Evolutionary conservation across 108 stramenopile genomes (phyloP).

Genomic region (Skeletonema menzelii): DNA sequence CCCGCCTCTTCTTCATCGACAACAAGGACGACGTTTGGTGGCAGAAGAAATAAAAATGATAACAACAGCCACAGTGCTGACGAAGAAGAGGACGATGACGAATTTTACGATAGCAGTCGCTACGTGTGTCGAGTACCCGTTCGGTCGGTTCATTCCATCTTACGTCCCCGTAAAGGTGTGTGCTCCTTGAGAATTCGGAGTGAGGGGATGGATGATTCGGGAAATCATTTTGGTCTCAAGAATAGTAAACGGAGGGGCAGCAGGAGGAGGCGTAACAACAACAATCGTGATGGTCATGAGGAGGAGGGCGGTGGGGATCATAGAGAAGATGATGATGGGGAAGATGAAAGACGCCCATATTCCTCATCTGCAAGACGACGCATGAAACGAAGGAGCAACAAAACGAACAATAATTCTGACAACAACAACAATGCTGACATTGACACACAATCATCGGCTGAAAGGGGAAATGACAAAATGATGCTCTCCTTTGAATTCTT

Average conservation of each 20-base stretch:
- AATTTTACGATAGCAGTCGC: conserved; percentile 12
- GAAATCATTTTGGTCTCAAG: conserved; percentile 19
- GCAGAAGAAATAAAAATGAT: neutral
- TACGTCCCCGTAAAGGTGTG: conserved; percentile 75
- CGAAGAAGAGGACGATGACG: conserved; percentile 10
- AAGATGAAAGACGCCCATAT: neutral
- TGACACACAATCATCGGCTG: neutral
- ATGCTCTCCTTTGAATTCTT: conserved; percentile 74
- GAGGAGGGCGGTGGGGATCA: conserved; percentile 5
- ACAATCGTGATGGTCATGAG: neutral
- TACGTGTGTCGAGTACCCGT: conserved; percentile 75
- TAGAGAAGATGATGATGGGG: conserved; percentile 10
- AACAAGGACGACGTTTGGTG: neutral
- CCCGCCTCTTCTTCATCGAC: neutral
- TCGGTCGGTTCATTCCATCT: conserved; percentile 59
- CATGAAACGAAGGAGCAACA: neutral
- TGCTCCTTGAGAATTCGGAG: conserved; percentile 54
- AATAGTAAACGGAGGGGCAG: neutral
- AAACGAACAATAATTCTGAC: neutral
- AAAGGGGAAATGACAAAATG: conserved; percentile 28
- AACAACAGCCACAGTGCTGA: conserved; percentile 12
- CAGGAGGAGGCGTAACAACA: neutral
- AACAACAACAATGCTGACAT: neutral
- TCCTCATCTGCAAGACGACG: conserved; percentile 2
- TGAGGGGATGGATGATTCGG: conserved; percentile 24